phyloP scores from a whole-genome alignment of 2,329 filamentous ascomycete genomes.

The Venturia carpophila region DNA sequence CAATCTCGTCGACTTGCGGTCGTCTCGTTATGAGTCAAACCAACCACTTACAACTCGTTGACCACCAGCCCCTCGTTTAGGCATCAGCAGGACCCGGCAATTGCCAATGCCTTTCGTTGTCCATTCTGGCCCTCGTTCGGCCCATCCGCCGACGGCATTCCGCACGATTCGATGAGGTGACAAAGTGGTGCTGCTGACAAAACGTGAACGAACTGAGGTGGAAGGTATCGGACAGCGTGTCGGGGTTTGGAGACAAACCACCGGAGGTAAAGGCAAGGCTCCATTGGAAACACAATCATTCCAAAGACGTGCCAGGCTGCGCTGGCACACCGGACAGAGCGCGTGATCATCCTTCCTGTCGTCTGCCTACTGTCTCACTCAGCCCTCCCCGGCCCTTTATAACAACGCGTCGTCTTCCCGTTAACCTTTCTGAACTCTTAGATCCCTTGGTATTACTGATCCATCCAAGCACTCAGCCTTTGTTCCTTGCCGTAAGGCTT shows the following conservation, averaged over 20 bases:
- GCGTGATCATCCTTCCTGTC: not conserved
- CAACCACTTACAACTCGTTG: not conserved
- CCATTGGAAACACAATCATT: not conserved
- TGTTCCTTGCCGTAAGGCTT: not conserved
- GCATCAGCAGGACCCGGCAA: not conserved
- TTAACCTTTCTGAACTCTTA: not conserved
- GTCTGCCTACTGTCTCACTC: constrained; percentile 5
- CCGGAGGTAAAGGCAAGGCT: constrained; percentile 1
- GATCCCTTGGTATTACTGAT: not conserved
- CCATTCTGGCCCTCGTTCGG: not conserved
- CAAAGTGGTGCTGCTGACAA: constrained; percentile 3
- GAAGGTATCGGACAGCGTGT: not conserved
- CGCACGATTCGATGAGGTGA: not conserved
- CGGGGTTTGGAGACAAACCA: not conserved
- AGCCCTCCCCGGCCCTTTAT: constrained; percentile 4
- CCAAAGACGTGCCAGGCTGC: not conserved
- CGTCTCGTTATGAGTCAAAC: not conserved
- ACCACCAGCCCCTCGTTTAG: not conserved
- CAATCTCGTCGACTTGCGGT: too few species aligned
- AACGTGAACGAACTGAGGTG: not conserved
- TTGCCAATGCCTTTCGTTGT: not conserved
- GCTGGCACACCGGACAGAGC: not conserved
- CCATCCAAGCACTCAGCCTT: not conserved
- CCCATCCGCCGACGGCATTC: not conserved
- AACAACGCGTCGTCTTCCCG: not conserved